Evolutionary conservation across 176 grass and related monocot species (phyloP).

Genomic region (Calamus simplicifolius): DNA sequence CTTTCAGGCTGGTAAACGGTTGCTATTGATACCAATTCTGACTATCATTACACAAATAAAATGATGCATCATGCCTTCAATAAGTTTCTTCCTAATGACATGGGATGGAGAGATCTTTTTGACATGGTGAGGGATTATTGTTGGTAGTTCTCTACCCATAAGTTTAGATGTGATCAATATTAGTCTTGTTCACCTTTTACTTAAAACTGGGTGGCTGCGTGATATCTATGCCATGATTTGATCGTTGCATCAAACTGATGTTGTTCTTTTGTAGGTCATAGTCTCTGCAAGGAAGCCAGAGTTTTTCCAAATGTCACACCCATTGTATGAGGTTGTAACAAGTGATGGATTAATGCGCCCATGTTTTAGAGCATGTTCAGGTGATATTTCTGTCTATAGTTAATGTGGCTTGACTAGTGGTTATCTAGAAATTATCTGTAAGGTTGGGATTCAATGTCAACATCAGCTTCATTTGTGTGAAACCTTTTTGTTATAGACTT

Average conservation of each 20-base stretch:
- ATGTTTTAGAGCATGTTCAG: slow-evolving; percentile 87
- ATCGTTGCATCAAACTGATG: too few species aligned
- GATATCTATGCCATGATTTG: background rate
- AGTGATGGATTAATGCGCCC: slow-evolving; percentile 83
- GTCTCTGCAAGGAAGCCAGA: slow-evolving; percentile 91
- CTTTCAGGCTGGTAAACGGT: slow-evolving; percentile 78
- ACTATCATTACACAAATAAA: slow-evolving; percentile 97
- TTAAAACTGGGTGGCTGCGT: too few species aligned
- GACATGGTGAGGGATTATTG: slow-evolving; percentile 64
- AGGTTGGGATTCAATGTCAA: too few species aligned
- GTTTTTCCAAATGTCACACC: slow-evolving; percentile 85
- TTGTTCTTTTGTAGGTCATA: slow-evolving; percentile 63
- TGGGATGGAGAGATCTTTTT: slow-evolving; percentile 92
- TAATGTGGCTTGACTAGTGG: slow-evolving; percentile 6
- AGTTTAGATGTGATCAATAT: too few species aligned
- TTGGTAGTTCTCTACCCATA: background rate
- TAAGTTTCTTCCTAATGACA: slow-evolving; percentile 95
- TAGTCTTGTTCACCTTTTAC: too few species aligned
- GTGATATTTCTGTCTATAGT: slow-evolving; percentile 23
- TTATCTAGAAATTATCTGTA: too few species aligned
- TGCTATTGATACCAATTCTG: slow-evolving; percentile 92
- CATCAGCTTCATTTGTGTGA: too few species aligned
- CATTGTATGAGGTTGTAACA: slow-evolving; percentile 86
- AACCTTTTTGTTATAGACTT: too few species aligned
- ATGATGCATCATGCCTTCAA: slow-evolving; percentile 98